Conservation (phyloP, 768 basidiomycete species). For the Pleurotus eryngii region DNA sequence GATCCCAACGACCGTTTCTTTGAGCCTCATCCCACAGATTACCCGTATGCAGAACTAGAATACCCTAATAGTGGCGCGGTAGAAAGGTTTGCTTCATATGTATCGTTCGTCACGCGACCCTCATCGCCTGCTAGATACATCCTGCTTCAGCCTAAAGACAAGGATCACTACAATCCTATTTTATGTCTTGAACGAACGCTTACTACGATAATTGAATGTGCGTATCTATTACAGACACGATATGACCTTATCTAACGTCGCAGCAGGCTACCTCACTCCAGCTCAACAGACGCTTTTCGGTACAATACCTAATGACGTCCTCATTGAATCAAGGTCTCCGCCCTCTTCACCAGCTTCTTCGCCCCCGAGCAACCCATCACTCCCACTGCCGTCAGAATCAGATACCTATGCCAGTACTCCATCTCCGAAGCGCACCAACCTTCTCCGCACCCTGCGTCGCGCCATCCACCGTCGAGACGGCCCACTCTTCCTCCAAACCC, state of each 20-base stretch:
- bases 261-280: slow-evolving; percentile 62
- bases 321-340: slow-evolving; percentile 37
- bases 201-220: slow-evolving; percentile 71
- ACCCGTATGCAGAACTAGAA: slow-evolving; percentile 71
- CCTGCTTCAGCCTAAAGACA: slow-evolving; percentile 77
- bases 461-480: slow-evolving; percentile 71
- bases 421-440: slow-evolving; percentile 21
- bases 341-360: slow-evolving; percentile 34
- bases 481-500: slow-evolving; percentile 62
- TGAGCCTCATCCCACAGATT: slow-evolving; percentile 54
- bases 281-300: slow-evolving; percentile 67
- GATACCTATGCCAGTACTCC: slow-evolving; percentile 8
- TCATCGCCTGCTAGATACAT: slow-evolving; percentile 51
- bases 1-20: slow-evolving; percentile 64
- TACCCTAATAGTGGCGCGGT: slow-evolving; percentile 70
- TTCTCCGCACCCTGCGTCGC: slow-evolving; percentile 62
- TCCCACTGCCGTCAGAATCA: slow-evolving; percentile 18
- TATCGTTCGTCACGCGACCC: slow-evolving; percentile 7
- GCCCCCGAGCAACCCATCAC: slow-evolving; percentile 29
- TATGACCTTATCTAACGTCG: slow-evolving; percentile 10
- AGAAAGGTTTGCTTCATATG: slow-evolving; percentile 51
- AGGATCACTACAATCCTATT: slow-evolving; percentile 85
- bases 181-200: slow-evolving; percentile 72
- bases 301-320: slow-evolving; percentile 49
- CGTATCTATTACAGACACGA: slow-evolving; percentile 15